A percentile compares a stretch with the other conserved stretches of the same genome.
Evolutionary conservation across 2,329 filamentous ascomycete species (phyloP).

Genomic region (Fusarium humuli): DNA sequence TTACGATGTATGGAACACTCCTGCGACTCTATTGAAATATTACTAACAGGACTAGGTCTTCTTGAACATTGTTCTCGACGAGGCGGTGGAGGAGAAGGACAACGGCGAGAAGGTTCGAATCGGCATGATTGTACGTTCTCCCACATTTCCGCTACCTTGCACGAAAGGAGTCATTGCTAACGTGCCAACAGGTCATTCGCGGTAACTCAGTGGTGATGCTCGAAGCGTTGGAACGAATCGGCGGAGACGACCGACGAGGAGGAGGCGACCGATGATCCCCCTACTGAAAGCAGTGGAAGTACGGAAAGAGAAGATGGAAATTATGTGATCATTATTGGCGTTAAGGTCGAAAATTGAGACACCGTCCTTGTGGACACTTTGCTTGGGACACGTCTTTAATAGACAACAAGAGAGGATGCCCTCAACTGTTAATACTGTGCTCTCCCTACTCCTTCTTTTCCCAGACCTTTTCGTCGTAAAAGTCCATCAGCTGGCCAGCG

Average conservation of each 20-base stretch:
- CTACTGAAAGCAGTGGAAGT: constrained; percentile 11
- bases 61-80: constrained; percentile 97
- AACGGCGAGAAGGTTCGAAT: constrained; percentile 90
- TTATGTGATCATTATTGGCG: constrained; percentile 49
- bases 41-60: constrained; percentile 75
- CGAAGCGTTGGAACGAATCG: constrained; percentile 80
- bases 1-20: constrained; percentile 78
- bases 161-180: constrained; percentile 41
- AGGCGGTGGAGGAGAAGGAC: constrained; percentile 93
- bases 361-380: constrained; percentile 36
- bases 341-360: constrained; percentile 51
- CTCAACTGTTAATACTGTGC: constrained; percentile 30
- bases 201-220: constrained; percentile 99
- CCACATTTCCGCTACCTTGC: neutral
- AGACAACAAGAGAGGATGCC: constrained; percentile 48
- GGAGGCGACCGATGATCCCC: constrained; percentile 48
- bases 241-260: constrained; percentile 66
- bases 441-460: constrained; percentile 40
- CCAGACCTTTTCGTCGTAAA: constrained; percentile 60
- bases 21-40: no score
- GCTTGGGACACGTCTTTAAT: constrained; percentile 44
- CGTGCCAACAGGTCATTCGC: constrained; percentile 79
- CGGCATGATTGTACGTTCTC: constrained; percentile 84
- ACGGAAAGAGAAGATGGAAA: constrained; percentile 29
- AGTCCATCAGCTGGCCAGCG: constrained; percentile 61